Conservation (phyloP, 257 asterid genomes). For the Solanum lignicaule region DNA sequence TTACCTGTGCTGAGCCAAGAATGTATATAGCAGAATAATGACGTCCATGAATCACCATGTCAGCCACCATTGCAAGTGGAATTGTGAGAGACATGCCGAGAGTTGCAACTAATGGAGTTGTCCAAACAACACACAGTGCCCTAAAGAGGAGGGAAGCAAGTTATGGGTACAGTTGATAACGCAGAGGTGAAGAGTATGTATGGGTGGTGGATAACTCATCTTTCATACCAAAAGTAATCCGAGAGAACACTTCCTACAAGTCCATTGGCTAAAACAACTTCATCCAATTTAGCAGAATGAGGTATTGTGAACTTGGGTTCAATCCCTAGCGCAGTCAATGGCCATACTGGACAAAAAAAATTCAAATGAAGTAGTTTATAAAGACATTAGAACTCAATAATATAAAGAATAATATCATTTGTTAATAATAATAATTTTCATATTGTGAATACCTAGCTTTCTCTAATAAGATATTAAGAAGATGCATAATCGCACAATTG, state of each 20-base stretch:
- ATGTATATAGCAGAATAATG: constrained; percentile 85
- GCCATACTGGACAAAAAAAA: constrained; percentile 65
- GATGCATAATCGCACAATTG: neutral
- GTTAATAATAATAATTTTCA: neutral
- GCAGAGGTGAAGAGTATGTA: neutral
- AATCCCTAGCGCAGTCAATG: constrained; percentile 86
- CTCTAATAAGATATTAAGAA: neutral
- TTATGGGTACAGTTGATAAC: neutral
- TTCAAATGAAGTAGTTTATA: neutral
- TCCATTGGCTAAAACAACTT: constrained; percentile 88
- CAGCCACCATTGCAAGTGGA: constrained; percentile 98
- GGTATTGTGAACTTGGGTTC: constrained; percentile 93
- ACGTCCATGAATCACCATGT: constrained; percentile 92
- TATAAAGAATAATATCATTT: neutral
- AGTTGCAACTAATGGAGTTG: constrained; percentile 96
- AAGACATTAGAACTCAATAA: neutral
- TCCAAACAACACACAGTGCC: constrained; percentile 99
- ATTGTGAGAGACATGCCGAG: constrained; percentile 97
- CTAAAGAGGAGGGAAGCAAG: constrained; percentile 20
- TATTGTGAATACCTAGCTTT: neutral
- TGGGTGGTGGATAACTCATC: neutral
- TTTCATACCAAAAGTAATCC: constrained; percentile 82
- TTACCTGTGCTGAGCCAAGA: constrained; percentile 91
- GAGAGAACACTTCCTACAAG: constrained; percentile 88
- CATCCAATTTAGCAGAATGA: constrained; percentile 82